phyloP scores from a whole-genome alignment of 495 filamentous ascomycete species.

The Clohesyomyces aquaticus region DNA sequence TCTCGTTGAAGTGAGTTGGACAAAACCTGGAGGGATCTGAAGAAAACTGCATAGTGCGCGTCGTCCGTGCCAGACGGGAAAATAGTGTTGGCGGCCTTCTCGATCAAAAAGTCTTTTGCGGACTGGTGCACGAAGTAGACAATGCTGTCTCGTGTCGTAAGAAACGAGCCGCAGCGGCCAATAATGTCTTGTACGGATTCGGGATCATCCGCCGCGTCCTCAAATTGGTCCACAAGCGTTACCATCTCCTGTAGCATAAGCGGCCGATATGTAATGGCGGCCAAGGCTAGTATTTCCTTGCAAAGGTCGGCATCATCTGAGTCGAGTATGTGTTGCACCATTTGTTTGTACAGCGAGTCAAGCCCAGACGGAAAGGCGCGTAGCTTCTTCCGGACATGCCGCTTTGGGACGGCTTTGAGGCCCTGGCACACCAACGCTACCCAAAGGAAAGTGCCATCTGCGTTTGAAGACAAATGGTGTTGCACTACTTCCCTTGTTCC shows the following conservation, averaged over 20 bases:
- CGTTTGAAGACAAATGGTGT: no score
- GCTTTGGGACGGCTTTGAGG: no score
- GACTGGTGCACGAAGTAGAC: slow-evolving; percentile 54
- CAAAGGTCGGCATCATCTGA: slow-evolving; percentile 14
- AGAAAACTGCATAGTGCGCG: slow-evolving; percentile 41
- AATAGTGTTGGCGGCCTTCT: slow-evolving; percentile 26
- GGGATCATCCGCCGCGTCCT: slow-evolving; percentile 2
- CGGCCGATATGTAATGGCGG: slow-evolving; percentile 8
- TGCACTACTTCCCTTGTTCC: no score
- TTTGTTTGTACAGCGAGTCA: slow-evolving; percentile 12
- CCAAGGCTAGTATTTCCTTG: slow-evolving; percentile 10
- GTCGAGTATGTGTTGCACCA: slow-evolving; percentile 9
- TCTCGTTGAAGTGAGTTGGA: background rate
- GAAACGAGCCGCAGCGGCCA: slow-evolving; percentile 45
- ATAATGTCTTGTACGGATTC: slow-evolving; percentile 28
- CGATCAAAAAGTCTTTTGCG: slow-evolving; percentile 17
- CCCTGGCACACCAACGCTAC: no score
- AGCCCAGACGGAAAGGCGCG: slow-evolving; percentile 19
- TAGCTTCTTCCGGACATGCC: no score
- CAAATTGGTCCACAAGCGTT: background rate
- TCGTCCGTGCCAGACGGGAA: slow-evolving; percentile 30
- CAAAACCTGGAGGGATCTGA: background rate
- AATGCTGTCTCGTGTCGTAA: slow-evolving; percentile 39
- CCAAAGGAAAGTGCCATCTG: no score
- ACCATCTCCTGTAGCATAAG: background rate